Evolutionary conservation across 768 basidiomycete species (phyloP).

Genomic region (Sutorius australiensis): DNA sequence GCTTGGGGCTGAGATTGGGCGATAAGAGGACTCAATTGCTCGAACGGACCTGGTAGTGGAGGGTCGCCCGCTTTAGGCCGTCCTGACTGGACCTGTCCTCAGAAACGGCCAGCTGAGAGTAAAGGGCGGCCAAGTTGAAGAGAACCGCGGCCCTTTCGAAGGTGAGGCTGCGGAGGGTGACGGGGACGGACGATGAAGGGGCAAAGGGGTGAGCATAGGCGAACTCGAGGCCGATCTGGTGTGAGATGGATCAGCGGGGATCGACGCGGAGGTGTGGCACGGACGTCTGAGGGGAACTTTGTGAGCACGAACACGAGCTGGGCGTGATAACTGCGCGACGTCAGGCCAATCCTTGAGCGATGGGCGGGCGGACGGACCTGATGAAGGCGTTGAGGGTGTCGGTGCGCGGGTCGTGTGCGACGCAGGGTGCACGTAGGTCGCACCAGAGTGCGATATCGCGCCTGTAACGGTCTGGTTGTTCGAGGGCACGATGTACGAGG

Average conservation of each 20-base stretch:
- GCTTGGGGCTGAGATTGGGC: slow-evolving; percentile 2
- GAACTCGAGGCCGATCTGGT: slow-evolving; percentile 66
- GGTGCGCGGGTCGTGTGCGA: slow-evolving; percentile 56
- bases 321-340: slow-evolving; percentile 72
- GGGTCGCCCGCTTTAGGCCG: slow-evolving; percentile 79
- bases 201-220: slow-evolving; percentile 74
- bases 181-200: slow-evolving; percentile 44
- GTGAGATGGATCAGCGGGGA: slow-evolving; percentile 9
- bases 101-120: slow-evolving; percentile 69
- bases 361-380: slow-evolving; percentile 45
- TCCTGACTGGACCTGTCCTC: slow-evolving; percentile 69
- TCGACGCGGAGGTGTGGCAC: slow-evolving; percentile 15
- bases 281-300: slow-evolving; percentile 80
- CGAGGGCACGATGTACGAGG: slow-evolving; percentile 59
- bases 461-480: slow-evolving; percentile 82
- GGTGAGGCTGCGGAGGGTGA: slow-evolving; percentile 66
- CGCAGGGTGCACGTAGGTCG: slow-evolving; percentile 51
- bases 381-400: slow-evolving; percentile 48
- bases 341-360: slow-evolving; percentile 1
- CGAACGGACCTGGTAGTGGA: slow-evolving; percentile 59
- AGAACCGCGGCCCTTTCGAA: slow-evolving; percentile 79
- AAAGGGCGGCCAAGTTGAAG: slow-evolving; percentile 86
- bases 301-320: slow-evolving; percentile 80
- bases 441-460: slow-evolving; percentile 75
- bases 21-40: slow-evolving; percentile 9